Base-by-base conservation (phyloP, 345 rosid genomes). In the Bruguiera gymnorhiza region DNA sequence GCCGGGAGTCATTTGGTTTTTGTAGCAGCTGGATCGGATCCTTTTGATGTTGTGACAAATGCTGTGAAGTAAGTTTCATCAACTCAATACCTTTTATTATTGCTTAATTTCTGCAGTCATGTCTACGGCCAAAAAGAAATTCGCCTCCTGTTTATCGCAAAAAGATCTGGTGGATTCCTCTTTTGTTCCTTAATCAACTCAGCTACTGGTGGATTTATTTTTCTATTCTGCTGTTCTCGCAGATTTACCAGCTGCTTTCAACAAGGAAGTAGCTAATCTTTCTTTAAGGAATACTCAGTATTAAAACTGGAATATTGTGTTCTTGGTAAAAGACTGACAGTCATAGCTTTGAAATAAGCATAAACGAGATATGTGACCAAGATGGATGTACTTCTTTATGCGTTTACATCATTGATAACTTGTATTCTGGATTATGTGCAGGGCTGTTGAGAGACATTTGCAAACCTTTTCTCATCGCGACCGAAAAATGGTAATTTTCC, bases 381-480 rank as follows among this genome's bases (percentile, higher is more conserved):
- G 16, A 26, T 43, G 9, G 58, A 18, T 54, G 58, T 0, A 20
- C 9, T 13, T 16, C 26, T 21, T 71, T 50, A 9, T 43, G 36
- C 29, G 36, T 66, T n/a, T 3, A 20, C 23, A 23, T 55, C 53
- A 55, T 43, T 52, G 16, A 74, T 32, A 63, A 37, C 55, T 62
- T 46, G 13, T 29, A 13, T 15, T 57, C 70, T 15, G 0, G 43
- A 74, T 76, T 69, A 19, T 64, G 23, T 46, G 6, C 78, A 86
- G 90, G 80, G 51, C 83, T 15, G 88, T 86, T 39, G 90, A 84
- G 80, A 78, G 67, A 65, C 87, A 88, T 74, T 72, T 86, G 2
- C 81, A 83, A 60, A 84, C 93, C 1, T 86, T 88, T 80, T 83
- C 83, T 29, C 90, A 86, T 66, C 84, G 90, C 0, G 88, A 86